phyloP scores from a whole-genome alignment of 768 basidiomycete species.

The Lactifluus echinatus region DNA sequence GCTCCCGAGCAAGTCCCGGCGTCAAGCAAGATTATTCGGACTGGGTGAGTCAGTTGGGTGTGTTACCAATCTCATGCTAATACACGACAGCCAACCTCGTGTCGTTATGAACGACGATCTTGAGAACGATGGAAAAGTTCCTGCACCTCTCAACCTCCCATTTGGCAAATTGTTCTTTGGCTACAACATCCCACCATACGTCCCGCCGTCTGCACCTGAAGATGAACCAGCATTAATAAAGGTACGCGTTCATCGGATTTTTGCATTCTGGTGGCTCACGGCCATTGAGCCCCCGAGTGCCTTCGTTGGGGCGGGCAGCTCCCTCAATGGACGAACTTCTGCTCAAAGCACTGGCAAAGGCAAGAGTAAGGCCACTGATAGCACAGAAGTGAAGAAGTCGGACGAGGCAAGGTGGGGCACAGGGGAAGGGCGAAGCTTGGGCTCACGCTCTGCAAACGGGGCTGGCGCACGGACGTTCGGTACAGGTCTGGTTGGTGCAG shows the following conservation, averaged over 20 bases:
- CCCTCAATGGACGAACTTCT: slow-evolving; percentile 47
- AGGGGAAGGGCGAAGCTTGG: slow-evolving; percentile 34
- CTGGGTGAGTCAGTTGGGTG: slow-evolving; percentile 56
- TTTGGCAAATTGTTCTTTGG: slow-evolving; percentile 97
- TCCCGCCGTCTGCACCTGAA: slow-evolving; percentile 33
- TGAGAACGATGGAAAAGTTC: slow-evolving; percentile 68
- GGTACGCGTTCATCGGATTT: slow-evolving; percentile 14
- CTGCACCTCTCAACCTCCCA: slow-evolving; percentile 83
- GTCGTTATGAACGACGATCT: slow-evolving; percentile 77
- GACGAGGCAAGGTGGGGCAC: slow-evolving; percentile 25
- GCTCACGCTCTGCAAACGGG: slow-evolving; percentile 36
- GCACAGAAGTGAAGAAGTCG: slow-evolving; percentile 17
- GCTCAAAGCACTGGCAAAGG: slow-evolving; percentile 41
- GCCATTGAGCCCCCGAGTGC: slow-evolving; percentile 32
- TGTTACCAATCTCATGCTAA: slow-evolving; percentile 14
- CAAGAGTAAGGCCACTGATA: slow-evolving; percentile 28
- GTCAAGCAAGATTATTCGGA: slow-evolving; percentile 82
- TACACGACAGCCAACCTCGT: slow-evolving; percentile 54
- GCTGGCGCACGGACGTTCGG: slow-evolving; percentile 29
- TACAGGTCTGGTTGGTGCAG: slow-evolving; percentile 40
- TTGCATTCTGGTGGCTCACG: neutral
- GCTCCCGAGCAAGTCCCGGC: slow-evolving; percentile 71
- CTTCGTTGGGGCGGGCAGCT: slow-evolving; percentile 62
- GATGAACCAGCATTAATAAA: slow-evolving; percentile 5
- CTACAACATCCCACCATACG: slow-evolving; percentile 70